Base-by-base conservation (phyloP, 345 rosid species). In the Camelina sativa region DNA sequence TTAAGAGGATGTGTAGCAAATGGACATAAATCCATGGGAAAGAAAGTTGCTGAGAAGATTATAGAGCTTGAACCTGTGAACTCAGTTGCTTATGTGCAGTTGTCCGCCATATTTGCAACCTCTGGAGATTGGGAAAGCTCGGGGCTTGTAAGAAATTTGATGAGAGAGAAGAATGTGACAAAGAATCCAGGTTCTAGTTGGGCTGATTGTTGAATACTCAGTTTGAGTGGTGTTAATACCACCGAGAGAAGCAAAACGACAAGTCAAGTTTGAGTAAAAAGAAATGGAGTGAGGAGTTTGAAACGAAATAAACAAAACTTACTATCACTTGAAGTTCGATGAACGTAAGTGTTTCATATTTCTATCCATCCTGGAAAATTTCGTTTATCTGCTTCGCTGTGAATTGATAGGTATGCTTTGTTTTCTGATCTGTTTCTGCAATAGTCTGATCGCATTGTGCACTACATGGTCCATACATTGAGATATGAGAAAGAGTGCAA, bases 81-180 rank as follows among this genome's bases (percentile, higher is more conserved):
- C 59, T 76, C 94, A 11, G 80, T 81, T 68, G 97, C 97, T 70
- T 91, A 91, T 67, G 84, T 89, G 6, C 94, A 86, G 80, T 74
- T 91, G 17, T 89, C 96, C 4, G 75, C 78, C 63, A 74, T 93
- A 55, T 83, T 88, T 55, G 93, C 98, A 68, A 75, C 81, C 62
- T 77, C 86, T 15, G 94, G 96, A 64, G 90, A 93, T 51, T 91
- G 97, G 98, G 93, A 87, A 76, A 86, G 73, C 65, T 88, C 96
- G 34, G 89, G 84, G 2, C 16, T 72, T 12, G 87, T 90, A 28
- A 84, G 65, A 60, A 60, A 44, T 32, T 19, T 65, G 60, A 66
- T 74, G 72, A 58, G 52, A 48, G 72, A 66, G 12, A 66, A 74
- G 13, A 30, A 66, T 58, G 72, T 74, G 4, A 58, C 15, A 11